Base-by-base conservation (phyloP, 1,284 basidiomycete species). In the Trametes sp. region DNA sequence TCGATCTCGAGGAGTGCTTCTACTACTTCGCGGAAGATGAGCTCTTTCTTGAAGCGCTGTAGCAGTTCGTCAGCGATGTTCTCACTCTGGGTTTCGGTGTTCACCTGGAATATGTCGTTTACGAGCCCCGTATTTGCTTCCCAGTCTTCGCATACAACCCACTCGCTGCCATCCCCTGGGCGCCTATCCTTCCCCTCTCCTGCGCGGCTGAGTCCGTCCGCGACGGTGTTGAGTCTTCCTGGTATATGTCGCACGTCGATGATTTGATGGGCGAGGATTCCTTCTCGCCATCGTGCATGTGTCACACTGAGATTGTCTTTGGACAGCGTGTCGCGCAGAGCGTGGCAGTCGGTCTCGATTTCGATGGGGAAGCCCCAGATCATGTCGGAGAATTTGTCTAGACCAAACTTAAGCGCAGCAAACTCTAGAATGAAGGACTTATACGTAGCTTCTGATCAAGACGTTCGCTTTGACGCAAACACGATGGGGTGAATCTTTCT, bases 161-260 rank as follows among this genome's bases (percentile, higher is more conserved):
- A 78, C 31, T 74, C 70, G 54, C 72, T 69, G 1, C 77, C 74
- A 45, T 81, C 73, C 0, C 70, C 75, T 21, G n/a, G n/a, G n/a
- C n/a, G n/a, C 50, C 16, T 2, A 2, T n/a, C 9, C 31, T 24
- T 21, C 26, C 41, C 41, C 21, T 66, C 61, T n/a, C 24, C 48
- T 19, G 11, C 26, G 19, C 59, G 31, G 51, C 63, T 64, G 19
- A 61, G 44, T 10, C 61, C 66, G 42, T 67, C 66, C 0, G 59
- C 66, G 0, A 63, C 54, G 9, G 42, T 36, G 45, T 65, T 66
- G 46, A 36, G 51, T 5, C 31, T 54, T 19, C 66, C 64, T 13
- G 64, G 66, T n/a, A 62, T 29, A 36, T 68, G 66, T 13, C 64
- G 54, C n/a, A 68, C 62, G 24, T 56, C 55, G 5, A 58, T 35